Evolutionary conservation across 2,329 filamentous ascomycete species (phyloP).

Genomic region (Trichoderma cornu-damae): DNA sequence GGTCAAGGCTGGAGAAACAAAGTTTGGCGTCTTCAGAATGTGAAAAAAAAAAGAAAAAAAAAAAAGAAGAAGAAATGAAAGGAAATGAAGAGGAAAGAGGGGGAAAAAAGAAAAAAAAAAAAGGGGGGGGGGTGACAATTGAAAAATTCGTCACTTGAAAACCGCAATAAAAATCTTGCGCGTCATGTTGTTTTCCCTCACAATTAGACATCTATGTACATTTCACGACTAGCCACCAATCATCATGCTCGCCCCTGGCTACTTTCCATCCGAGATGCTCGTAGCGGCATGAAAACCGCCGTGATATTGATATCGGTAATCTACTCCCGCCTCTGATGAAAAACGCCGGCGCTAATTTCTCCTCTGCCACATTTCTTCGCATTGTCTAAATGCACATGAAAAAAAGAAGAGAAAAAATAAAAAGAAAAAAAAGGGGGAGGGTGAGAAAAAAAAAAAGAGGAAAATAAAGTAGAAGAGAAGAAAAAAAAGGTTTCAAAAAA

Average conservation of each 20-base stretch:
- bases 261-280: conserved; percentile 1
- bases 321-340: conserved; percentile 23
- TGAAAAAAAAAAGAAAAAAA: conserved; percentile 35
- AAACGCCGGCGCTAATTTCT: conserved; percentile 30
- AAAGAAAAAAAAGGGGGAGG: conserved; percentile 10
- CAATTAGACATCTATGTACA: conserved; percentile 1
- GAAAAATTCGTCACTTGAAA: no score
- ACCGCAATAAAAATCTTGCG: no score
- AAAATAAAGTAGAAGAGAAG: conserved; percentile 13
- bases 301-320: conserved; percentile 20
- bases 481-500: conserved; percentile 18
- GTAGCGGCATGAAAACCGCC: background rate
- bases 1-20: conserved; percentile 56
- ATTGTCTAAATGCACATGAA: conserved; percentile 26
- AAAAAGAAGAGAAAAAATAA: conserved; percentile 17
- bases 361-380: conserved; percentile 23
- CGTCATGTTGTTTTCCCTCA: background rate
- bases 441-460: conserved; percentile 12
- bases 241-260: background rate
- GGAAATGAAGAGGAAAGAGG: no score
- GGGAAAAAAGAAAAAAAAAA: no score
- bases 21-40: conserved; percentile 81
- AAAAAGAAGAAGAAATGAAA: background rate
- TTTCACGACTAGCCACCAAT: background rate
- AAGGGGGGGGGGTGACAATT: no score